Base-by-base conservation (phyloP, 2,329 filamentous ascomycete species). In the Tolypocladium amazonense region DNA sequence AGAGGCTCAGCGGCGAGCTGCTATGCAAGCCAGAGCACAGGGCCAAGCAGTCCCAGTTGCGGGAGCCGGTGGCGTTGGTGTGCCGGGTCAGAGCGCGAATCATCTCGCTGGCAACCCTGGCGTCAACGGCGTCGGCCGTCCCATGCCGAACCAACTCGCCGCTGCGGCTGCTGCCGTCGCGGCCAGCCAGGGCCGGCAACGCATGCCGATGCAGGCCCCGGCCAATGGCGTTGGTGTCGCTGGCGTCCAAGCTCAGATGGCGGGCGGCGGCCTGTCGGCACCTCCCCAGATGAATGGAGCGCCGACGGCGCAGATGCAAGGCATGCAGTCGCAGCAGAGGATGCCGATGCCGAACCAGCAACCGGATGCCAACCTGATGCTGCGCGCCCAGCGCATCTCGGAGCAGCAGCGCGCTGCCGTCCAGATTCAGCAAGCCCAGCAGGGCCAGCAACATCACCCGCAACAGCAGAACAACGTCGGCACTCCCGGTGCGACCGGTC, bases 271-370 rank as follows among this genome's bases (percentile, higher is more conserved):
- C 62, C 81, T 77, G 53, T 79, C 77, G 60, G 81, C 76, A 33
- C 83, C 76, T 3, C 79, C 84, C 68, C 81, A 83, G 50, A 81
- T 89, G 76, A 84, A 84, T 61, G 82, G 82, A 54, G 79, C 89
- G 30, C 84, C 86, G 43, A 87, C 89, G 69, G 86, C 88, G 30
- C 88, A 88, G 64, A 81, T 90, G 76, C 86, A 88, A 66, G 79
- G 80, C 20, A 65, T 76, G 65, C 76, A 81, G 62, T 77, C 76
- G 7, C 81, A 88, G 63, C 79, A 83, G 58, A 81, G 87, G 59
- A 81, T 90, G 76, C 81, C 84, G 2, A 71, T 73, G 64, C 70
- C 71, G 2, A 72, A 72, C 41, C 69, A 71, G 47, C 71, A 71
- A 45, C 69, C 82, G 3, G 82, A 86, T 61, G 75, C 82, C 33